Evolutionary conservation across 1,284 basidiomycete species (phyloP), one percentile per base, ranked within the genome.

Genomic region (Leccinum subfulvum): DNA sequence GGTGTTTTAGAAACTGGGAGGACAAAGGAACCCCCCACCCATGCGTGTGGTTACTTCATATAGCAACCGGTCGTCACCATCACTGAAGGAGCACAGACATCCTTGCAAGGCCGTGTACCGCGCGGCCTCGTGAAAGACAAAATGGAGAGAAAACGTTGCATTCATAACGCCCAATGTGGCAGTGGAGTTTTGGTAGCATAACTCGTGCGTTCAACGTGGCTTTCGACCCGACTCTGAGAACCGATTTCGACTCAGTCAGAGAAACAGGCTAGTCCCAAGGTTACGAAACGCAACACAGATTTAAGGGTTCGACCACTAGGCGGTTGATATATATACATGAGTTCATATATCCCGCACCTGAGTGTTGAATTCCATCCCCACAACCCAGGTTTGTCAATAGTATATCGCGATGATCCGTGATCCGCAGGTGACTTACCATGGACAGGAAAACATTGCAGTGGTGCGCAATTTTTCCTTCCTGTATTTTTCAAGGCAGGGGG

Each of bases 1-100:
- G 55, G 6, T 18, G 18, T 47, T 57, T 16, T 44, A 55, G 21
- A 47, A 37, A 35, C 14, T 44, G 11, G 35, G 41, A 28, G n/a
- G 33, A 53, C 37, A 51, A 47, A 35, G 54, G 18, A 57, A 59
- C 35, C 35, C 53, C 57, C 58, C 56, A 33, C 66, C 54, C 6
- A 33, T 33, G 21, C 52, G 61, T 59, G 18, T 49, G 55, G 10
- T 10, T 55, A 41, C 54, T 47, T 69, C 68, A 69, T 71, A 66
- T 68, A 66, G 67, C 37, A 44, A 37, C 13, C 39, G 18, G 18
- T 18, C 41, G 59, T 41, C 47, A 64, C 41, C 35, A 41, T 56
- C 55, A 59, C 57, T 62, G 4, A 44, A 49, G 47, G 52, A 4
- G 44, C 41, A 18, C 41, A 18, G 18, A 53, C 57, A 59, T 8